phyloP scores from a whole-genome alignment of 2,329 filamentous ascomycete species.

The Colletotrichum somersetense region DNA sequence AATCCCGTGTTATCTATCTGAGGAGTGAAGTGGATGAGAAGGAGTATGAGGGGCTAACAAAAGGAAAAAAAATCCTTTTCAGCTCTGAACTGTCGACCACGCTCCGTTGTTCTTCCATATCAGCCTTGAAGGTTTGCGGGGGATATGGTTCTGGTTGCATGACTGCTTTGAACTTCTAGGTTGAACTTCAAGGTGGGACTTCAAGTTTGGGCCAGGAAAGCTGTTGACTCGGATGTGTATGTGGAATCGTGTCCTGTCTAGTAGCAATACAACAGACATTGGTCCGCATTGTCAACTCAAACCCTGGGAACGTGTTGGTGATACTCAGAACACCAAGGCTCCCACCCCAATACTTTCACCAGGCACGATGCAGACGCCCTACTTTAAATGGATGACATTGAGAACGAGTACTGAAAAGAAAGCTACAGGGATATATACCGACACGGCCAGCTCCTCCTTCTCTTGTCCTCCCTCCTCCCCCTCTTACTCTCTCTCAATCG shows the following conservation, averaged over 20 bases:
- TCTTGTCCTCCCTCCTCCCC: too few species aligned
- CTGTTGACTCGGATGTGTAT: not conserved
- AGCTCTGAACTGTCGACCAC: constrained; percentile 6
- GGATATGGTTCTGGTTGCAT: not conserved
- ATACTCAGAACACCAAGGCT: not conserved
- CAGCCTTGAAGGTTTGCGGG: not conserved
- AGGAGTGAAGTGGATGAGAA: constrained; percentile 15
- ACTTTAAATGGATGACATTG: too few species aligned
- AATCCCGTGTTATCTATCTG: constrained; percentile 13
- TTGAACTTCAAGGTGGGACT: not conserved
- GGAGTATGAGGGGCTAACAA: too few species aligned
- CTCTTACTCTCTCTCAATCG: too few species aligned
- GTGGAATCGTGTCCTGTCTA: not conserved
- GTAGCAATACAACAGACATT: not conserved
- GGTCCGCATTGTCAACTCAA: not conserved
- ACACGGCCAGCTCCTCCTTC: too few species aligned
- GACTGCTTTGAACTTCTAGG: not conserved
- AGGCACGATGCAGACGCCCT: not conserved
- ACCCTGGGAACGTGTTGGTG: not conserved
- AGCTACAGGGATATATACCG: too few species aligned
- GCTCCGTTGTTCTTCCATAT: constrained; percentile 6
- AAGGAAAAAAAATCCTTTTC: too few species aligned
- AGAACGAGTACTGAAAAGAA: too few species aligned
- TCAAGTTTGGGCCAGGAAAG: not conserved
- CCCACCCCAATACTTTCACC: not conserved